Percentiles rank a stretch among this genome's conserved stretches.
phyloP scores from a whole-genome alignment of 495 filamentous ascomycete genomes.

The Penicillium flavigenum region DNA sequence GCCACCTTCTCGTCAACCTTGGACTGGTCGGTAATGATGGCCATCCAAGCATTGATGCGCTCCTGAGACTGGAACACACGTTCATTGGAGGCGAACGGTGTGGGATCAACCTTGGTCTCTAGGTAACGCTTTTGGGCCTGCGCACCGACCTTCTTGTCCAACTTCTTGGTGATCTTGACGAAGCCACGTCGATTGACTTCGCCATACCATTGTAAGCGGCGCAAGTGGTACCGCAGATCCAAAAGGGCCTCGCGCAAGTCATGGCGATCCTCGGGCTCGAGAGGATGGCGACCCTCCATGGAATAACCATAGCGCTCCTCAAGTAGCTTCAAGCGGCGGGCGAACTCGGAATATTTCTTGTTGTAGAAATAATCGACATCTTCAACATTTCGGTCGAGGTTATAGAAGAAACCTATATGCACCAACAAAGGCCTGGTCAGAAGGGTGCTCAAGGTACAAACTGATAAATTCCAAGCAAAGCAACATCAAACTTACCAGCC shows the following conservation, averaged over 20 bases:
- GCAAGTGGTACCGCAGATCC: conserved; percentile 79
- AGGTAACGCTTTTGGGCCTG: conserved; percentile 79
- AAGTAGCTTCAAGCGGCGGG: conserved; percentile 78
- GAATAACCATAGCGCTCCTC: conserved; percentile 77
- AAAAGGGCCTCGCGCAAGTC: conserved; percentile 87
- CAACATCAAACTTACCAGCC: conserved; percentile 54
- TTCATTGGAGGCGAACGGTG: conserved; percentile 77
- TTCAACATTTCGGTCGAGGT: conserved; percentile 93
- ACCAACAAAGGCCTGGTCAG: conserved; percentile 19
- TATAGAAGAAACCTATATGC: conserved; percentile 82
- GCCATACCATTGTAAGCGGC: conserved; percentile 95
- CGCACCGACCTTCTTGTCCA: conserved; percentile 82
- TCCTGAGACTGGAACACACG: conserved; percentile 64
- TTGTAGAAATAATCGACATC: conserved; percentile 95
- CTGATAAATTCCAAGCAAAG: neutral
- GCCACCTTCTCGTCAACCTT: conserved; percentile 63
- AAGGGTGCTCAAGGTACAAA: conserved; percentile 11
- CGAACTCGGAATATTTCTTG: conserved; percentile 81
- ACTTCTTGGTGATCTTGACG: conserved; percentile 96
- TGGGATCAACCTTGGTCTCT: conserved; percentile 80
- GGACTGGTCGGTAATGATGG: conserved; percentile 52
- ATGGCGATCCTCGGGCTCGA: conserved; percentile 75
- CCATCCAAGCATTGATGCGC: conserved; percentile 88
- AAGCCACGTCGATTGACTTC: conserved; percentile 95
- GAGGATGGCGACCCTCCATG: conserved; percentile 45